A percentile compares a stretch with the other conserved stretches of the same genome.
phyloP scores from a whole-genome alignment of 2,329 filamentous ascomycete genomes.

The Lecanicillium sp. region DNA sequence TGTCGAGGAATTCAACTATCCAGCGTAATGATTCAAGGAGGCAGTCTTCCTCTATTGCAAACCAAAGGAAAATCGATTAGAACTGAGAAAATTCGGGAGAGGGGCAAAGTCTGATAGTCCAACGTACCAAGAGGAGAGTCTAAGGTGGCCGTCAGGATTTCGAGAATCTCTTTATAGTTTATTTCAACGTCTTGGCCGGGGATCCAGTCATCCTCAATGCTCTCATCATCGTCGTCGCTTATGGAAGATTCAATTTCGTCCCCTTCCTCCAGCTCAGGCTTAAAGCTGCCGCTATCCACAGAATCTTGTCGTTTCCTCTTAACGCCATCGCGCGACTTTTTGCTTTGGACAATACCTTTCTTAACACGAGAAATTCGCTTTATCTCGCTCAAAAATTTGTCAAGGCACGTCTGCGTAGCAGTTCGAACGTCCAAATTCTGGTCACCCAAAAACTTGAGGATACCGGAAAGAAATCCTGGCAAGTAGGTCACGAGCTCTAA shows the following conservation, averaged over 20 bases:
- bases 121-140: constrained; percentile 67
- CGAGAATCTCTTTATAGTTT: constrained; percentile 83
- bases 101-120: neutral
- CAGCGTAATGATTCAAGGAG: constrained; percentile 85
- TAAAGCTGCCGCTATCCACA: constrained; percentile 56
- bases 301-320: constrained; percentile 64
- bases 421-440: constrained; percentile 91
- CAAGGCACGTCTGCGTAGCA: constrained; percentile 78
- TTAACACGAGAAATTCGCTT: constrained; percentile 90
- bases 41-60: constrained; percentile 70
- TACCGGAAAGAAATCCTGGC: constrained; percentile 81
- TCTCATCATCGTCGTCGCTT: constrained; percentile 48
- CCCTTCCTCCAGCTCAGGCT: constrained; percentile 50
- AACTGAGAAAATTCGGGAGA: neutral
- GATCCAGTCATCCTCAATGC: constrained; percentile 87
- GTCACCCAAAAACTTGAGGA: constrained; percentile 89
- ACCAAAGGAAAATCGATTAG: constrained; percentile 9
- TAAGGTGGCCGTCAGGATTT: constrained; percentile 84
- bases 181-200: constrained; percentile 95
- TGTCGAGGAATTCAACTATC: constrained; percentile 95
- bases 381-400: constrained; percentile 88
- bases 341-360: constrained; percentile 83
- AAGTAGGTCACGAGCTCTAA: constrained; percentile 88
- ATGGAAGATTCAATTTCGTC: constrained; percentile 52
- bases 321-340: constrained; percentile 58